Evolutionary conservation across 2,329 filamentous ascomycete species (phyloP).

Genomic region (Trichoderma brevicompactum): DNA sequence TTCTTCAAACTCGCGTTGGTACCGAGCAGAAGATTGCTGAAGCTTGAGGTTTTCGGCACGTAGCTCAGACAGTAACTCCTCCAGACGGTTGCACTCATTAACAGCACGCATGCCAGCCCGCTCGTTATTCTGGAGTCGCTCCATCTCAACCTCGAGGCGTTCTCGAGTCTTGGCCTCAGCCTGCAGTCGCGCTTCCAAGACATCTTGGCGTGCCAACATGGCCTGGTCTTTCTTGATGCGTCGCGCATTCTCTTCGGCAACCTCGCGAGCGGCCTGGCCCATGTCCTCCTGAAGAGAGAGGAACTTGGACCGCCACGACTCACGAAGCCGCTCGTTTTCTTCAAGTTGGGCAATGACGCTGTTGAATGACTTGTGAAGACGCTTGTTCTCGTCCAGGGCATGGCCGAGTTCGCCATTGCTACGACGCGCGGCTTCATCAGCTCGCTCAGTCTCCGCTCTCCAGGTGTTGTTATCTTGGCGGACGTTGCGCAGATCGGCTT

Average conservation of each 20-base stretch:
- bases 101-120: conserved; percentile 67
- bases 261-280: conserved; percentile 74
- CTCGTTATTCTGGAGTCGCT: conserved; percentile 66
- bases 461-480: conserved; percentile 64
- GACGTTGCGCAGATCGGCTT: conserved; percentile 59
- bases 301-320: conserved; percentile 83
- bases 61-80: conserved; percentile 58
- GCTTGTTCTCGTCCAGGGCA: conserved; percentile 66
- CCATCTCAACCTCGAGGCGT: conserved; percentile 68
- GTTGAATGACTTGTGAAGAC: conserved; percentile 73
- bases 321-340: conserved; percentile 82
- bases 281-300: conserved; percentile 87
- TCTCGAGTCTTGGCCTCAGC: conserved; percentile 73
- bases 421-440: conserved; percentile 56
- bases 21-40: conserved; percentile 68
- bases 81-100: conserved; percentile 64
- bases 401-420: conserved; percentile 55
- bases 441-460: conserved; percentile 64
- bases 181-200: conserved; percentile 76
- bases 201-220: conserved; percentile 76
- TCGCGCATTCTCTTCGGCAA: conserved; percentile 79
- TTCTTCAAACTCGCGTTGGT: conserved; percentile 82
- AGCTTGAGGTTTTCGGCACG: conserved; percentile 72
- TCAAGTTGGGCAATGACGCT: conserved; percentile 78
- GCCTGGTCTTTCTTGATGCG: conserved; percentile 81